Percentiles rank a stretch among this genome's conserved stretches.
phyloP scores from a whole-genome alignment of 139 green algal species.

The Closterium sp. region DNA sequence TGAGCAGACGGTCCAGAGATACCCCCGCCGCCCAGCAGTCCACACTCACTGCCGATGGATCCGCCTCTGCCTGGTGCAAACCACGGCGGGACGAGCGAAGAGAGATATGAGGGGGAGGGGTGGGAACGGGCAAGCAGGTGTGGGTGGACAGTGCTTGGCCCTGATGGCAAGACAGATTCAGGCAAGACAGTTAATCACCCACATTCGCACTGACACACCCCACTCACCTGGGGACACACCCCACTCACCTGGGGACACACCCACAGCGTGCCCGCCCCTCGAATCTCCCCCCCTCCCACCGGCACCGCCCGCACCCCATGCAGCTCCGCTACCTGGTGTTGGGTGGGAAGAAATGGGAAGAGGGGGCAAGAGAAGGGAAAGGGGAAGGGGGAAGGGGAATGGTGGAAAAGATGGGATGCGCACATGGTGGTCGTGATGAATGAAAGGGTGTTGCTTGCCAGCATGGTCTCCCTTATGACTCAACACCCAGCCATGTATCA shows the following conservation, averaged over 20 bases:
- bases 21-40: slow-evolving; percentile 66
- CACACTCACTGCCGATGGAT: slow-evolving; percentile 78
- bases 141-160: background rate
- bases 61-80: slow-evolving; percentile 64
- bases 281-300: slow-evolving; percentile 75
- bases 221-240: background rate
- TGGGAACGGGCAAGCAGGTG: background rate
- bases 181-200: background rate
- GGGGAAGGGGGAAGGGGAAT: background rate
- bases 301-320: slow-evolving; percentile 58
- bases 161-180: too few species aligned
- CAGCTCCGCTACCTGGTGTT: slow-evolving; percentile 46
- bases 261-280: slow-evolving; percentile 70
- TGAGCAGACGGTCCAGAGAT: slow-evolving; percentile 65
- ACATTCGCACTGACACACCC: background rate
- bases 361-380: background rate
- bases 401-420: background rate
- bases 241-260: slow-evolving; percentile 41
- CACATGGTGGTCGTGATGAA: background rate
- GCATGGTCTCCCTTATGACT: background rate
- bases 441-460: background rate
- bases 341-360: background rate
- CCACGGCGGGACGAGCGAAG: too few species aligned
- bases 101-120: too few species aligned
- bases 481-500: background rate